Conservation (phyloP, 2,329 filamentous ascomycete genomes). For the Stemphylium vesicarium region DNA sequence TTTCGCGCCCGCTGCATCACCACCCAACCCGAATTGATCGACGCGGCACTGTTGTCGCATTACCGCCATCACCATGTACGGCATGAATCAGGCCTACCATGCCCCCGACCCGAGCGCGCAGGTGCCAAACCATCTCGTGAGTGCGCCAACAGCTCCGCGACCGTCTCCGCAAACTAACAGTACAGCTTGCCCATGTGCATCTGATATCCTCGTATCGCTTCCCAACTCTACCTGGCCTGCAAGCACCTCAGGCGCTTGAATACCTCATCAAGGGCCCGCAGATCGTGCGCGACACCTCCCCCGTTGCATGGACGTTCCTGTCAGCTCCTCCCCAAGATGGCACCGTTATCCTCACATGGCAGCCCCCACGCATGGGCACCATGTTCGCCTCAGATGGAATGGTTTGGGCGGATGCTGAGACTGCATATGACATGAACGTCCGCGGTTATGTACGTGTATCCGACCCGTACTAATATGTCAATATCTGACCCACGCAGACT, state of each 20-base stretch:
- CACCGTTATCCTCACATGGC: conserved; percentile 85
- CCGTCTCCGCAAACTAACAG: conserved; percentile 22
- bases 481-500: conserved; percentile 61
- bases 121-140: conserved; percentile 44
- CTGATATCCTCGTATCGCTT: conserved; percentile 85
- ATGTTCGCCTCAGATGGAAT: conserved; percentile 91
- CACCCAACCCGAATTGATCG: conserved; percentile 13
- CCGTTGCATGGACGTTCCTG: conserved; percentile 94
- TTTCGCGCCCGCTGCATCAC: conserved; percentile 27
- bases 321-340: conserved; percentile 78
- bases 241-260: conserved; percentile 77
- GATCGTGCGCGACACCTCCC: conserved; percentile 80
- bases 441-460: conserved; percentile 66
- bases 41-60: conserved; percentile 38
- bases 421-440: conserved; percentile 75
- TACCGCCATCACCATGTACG: conserved; percentile 36
- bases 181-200: conserved; percentile 84
- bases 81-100: conserved; percentile 44
- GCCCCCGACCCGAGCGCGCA: conserved; percentile 43
- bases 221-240: conserved; percentile 73
- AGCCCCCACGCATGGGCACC: conserved; percentile 71
- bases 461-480: neutral
- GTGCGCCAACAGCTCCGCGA: conserved; percentile 19
- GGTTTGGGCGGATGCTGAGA: conserved; percentile 85
- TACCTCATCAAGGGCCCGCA: conserved; percentile 84